A percentile compares a stretch with the other conserved stretches of the same genome.
phyloP scores from a whole-genome alignment of 495 filamentous ascomycete species.

The Cercophora sp. region DNA sequence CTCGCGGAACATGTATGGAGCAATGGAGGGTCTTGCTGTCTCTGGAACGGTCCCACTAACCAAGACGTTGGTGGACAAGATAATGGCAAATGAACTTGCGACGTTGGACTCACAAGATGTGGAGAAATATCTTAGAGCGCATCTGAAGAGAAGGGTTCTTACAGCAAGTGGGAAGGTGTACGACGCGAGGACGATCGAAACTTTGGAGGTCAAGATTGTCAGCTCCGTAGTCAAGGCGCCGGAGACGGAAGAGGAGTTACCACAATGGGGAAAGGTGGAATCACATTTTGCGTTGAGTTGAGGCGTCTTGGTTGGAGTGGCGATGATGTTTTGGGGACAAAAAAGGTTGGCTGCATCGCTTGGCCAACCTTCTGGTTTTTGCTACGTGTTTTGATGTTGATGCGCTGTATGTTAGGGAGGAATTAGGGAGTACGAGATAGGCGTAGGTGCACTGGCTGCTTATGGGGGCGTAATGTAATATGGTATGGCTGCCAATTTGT shows the following conservation, averaged over 20 bases:
- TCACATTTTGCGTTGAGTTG: conserved; percentile 21
- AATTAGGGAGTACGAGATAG: too few relatives aligned
- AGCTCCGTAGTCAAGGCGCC: conserved; percentile 40
- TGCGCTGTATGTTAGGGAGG: not conserved
- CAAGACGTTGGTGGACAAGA: conserved; percentile 42
- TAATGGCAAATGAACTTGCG: conserved; percentile 30
- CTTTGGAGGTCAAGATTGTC: conserved; percentile 36
- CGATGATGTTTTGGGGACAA: not conserved
- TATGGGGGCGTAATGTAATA: too few relatives aligned
- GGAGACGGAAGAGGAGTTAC: conserved; percentile 35
- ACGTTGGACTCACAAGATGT: conserved; percentile 41
- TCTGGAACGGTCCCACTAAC: conserved; percentile 57
- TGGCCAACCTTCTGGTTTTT: too few relatives aligned
- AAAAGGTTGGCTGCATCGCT: not conserved
- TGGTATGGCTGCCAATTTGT: too few relatives aligned
- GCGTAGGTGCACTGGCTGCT: too few relatives aligned
- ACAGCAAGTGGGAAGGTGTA: conserved; percentile 25
- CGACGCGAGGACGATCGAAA: conserved; percentile 21
- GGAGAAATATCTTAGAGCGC: conserved; percentile 39
- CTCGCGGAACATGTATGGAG: conserved; percentile 11
- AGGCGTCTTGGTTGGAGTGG: not conserved
- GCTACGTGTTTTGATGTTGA: too few relatives aligned
- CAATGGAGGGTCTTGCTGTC: conserved; percentile 24
- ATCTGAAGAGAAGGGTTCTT: conserved; percentile 40
- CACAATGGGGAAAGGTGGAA: conserved; percentile 37